Evolutionary conservation across 2,329 filamentous ascomycete genomes (phyloP).

Genomic region (Trichoderma koningii): DNA sequence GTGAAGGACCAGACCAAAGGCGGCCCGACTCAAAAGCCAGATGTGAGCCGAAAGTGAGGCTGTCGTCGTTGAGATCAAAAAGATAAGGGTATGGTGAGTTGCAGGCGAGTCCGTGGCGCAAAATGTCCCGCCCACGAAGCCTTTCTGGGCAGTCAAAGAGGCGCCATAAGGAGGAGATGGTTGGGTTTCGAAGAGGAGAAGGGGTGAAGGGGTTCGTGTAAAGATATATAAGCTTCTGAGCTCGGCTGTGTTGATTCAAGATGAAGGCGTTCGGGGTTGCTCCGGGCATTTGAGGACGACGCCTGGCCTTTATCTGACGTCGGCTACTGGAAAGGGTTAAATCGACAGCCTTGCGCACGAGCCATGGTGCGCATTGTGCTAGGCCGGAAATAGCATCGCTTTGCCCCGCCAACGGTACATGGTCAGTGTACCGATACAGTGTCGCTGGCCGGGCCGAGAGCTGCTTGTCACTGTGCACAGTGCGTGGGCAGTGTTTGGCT

Average conservation of each 20-base stretch:
- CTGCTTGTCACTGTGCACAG: not conserved
- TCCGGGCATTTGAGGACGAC: not conserved
- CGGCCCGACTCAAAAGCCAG: too few species aligned
- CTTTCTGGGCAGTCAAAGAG: not conserved
- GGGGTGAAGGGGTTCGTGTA: not conserved
- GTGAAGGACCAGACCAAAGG: not conserved
- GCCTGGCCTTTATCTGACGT: not conserved
- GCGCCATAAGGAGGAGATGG: not conserved
- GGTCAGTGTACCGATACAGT: not conserved
- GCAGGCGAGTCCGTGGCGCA: not conserved
- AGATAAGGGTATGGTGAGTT: not conserved
- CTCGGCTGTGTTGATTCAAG: not conserved
- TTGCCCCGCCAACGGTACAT: not conserved
- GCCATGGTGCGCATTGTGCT: not conserved
- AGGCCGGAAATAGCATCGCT: not conserved
- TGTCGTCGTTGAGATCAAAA: not conserved
- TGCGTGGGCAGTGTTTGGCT: not conserved
- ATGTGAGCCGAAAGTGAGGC: conserved; percentile 8
- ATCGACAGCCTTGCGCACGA: conserved; percentile 20
- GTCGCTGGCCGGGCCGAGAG: not conserved
- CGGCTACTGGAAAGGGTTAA: conserved; percentile 11
- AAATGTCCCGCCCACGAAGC: not conserved
- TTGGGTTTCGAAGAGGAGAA: not conserved
- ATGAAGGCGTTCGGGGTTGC: conserved; percentile 4
- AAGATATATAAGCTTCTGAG: not conserved